Conservation (phyloP, 1,284 basidiomycete genomes). For the Porodaedalea pini region DNA sequence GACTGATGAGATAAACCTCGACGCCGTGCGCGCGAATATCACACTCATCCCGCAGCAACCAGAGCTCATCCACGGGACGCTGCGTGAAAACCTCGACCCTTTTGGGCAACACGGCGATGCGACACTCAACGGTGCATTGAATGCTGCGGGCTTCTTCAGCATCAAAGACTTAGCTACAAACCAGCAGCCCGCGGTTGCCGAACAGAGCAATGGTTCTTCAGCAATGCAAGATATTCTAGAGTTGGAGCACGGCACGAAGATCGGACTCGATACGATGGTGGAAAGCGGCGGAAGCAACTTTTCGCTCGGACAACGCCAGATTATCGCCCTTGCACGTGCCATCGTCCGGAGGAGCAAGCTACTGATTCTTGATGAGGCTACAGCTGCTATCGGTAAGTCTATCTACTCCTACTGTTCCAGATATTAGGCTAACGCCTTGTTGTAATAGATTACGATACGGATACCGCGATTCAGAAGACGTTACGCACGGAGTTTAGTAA, state of each 20-base stretch:
- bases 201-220: neutral
- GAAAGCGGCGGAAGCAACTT: constrained; percentile 15
- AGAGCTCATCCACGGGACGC: constrained; percentile 24
- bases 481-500: constrained; percentile 21
- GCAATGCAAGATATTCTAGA: neutral
- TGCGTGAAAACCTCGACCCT: constrained; percentile 32
- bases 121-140: constrained; percentile 30
- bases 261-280: constrained; percentile 9
- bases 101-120: constrained; percentile 45
- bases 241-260: neutral
- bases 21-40: constrained; percentile 40
- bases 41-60: constrained; percentile 50
- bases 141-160: constrained; percentile 2
- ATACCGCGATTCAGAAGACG: constrained; percentile 21
- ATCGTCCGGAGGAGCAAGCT: constrained; percentile 30
- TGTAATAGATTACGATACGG: constrained; percentile 22
- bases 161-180: neutral
- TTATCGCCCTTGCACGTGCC: constrained; percentile 43
- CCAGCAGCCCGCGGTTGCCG: neutral
- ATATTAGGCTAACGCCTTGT: constrained; percentile 6
- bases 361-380: constrained; percentile 34
- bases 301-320: constrained; percentile 27
- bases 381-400: constrained; percentile 22
- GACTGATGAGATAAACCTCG: constrained; percentile 37
- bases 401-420: constrained; percentile 29